Evolutionary conservation across 305 asterid genomes (phyloP), one percentile per base, ranked within the genome.

Genomic region (Fraxinus platypoda): DNA sequence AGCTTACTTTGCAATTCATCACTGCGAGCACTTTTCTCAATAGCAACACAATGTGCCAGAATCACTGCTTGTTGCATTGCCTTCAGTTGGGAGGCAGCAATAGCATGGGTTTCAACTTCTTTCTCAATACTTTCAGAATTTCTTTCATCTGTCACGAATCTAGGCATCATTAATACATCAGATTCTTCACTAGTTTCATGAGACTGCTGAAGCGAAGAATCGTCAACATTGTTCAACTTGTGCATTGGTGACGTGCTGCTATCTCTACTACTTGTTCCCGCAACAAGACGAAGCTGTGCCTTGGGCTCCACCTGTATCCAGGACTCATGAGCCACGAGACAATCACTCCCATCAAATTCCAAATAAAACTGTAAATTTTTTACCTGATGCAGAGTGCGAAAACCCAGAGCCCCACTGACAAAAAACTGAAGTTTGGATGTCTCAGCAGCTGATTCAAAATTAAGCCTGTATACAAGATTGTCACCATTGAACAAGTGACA

Each of bases 351-450:
- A 78, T 54, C 75, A 74, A 78, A 62, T 75, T 81, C 43, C 76
- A 74, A 64, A 79, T 12, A 25, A 77, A 68, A 64, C 43, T 43
- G 66, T 75, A 81, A 64, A 59, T 7, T 75, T 74, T 52, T 64
- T 90, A 96, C 99, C 99, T 96, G 99, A 90, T 96, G 97, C 84
- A 81, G 59, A 33, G 99, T 96, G 79, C 98, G 94, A 87, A 91
- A 96, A 41, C 99, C 99, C 83, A 94, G 83, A 81, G 95, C 91
- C 57, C 98, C 98, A 85, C 94, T 92, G 78, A 93, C 89, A 74
- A 85, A 88, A 86, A 86, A 87, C 77, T 89, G 85, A 75, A 88
- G 94, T 80, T 87, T 87, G 77, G 95, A 91, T 41, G 87, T 80
- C 86, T 83, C 84, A 75, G 94, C 92, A 85, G 98, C 97, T 81